Percentiles rank a stretch among this genome's conserved stretches.
These are phyloP conservation scores for Clonostachys chloroleuca DNA, from an alignment of 2,329 filamentous ascomycete species.

Conservation along the genomic window DNA sequence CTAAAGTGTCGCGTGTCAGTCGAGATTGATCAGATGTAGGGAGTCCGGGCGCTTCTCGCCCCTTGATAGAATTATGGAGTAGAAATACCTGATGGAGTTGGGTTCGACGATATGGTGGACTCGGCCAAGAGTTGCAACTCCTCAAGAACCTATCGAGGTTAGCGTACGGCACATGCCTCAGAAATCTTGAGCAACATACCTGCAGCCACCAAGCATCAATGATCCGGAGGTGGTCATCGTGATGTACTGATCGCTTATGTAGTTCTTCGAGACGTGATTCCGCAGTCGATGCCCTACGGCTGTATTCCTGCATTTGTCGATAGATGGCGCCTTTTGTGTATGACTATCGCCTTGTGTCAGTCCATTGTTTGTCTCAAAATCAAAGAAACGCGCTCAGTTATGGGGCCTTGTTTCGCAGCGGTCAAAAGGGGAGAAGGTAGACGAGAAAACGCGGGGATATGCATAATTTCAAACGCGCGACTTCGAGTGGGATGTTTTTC, in stretches of 20 bases:
- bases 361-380: too few species aligned
- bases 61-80: constrained; percentile 25
- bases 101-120: constrained; percentile 28
- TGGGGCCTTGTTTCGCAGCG: too few species aligned
- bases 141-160: constrained; percentile 49
- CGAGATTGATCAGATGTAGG: background rate
- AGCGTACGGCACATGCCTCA: background rate
- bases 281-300: constrained; percentile 78
- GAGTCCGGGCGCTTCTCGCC: constrained; percentile 32
- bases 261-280: constrained; percentile 79
- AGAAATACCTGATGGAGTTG: background rate
- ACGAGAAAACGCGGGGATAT: background rate
- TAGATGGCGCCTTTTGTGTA: constrained; percentile 84
- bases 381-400: too few species aligned
- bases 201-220: constrained; percentile 94
- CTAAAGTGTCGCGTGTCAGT: constrained; percentile 22
- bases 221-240: constrained; percentile 88
- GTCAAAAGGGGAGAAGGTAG: too few species aligned
- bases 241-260: constrained; percentile 71
- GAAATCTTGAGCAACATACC: constrained; percentile 48
- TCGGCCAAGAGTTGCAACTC: constrained; percentile 58
- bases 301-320: constrained; percentile 97
- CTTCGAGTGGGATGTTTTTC: background rate
- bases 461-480: background rate
- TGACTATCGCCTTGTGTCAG: constrained; percentile 13